Evolutionary conservation across 495 filamentous ascomycete species (phyloP), one percentile per base, ranked within the genome.

Genomic region (Penicillium manginii): DNA sequence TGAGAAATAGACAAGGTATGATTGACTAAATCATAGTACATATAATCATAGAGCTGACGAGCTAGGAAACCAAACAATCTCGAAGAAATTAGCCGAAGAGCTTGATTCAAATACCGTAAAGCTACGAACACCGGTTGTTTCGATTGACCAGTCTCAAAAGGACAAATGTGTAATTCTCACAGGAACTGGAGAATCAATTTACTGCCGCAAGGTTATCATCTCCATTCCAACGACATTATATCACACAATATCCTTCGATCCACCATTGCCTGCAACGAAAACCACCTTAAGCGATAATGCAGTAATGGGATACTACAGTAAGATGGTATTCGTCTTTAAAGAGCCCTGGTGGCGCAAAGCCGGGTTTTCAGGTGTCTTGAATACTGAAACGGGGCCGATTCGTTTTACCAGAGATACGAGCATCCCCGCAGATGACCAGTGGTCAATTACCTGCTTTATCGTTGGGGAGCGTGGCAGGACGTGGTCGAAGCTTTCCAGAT

Each of bases 261-360:
- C 69, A 11, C 54, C 65, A 10, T 54, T 76, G 4, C 64, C 74
- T 10, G 22, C 26, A 12, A 58, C 50, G 19, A 72, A 75, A 32
- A 46, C 46, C 5, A n/a, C n/a, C 6, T 57, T 66, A 11, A 55
- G 26, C 1, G 43, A 55, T 2, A 33, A 40, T n/a, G 74, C 64
- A 18, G 55, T 55, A 0, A 33, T 71, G 8, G 77, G 78, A 7
- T 72, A 72, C 50, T 75, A 70, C 33, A 70, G 57, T 45, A 78
- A 79, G 46, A 57, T 71, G 6, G 69, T 77, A 1, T 63, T 77
- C 7, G 57, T 75, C 12, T 82, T 72, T 35, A 33, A 64, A 2
- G 45, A 60, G 1, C 79, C 78, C 14, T 82, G 73, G 70, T 83
- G 80, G 81, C 64, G 52, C 2, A 58, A 60, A 0, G 31, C 66